A percentile compares a stretch with the other conserved stretches of the same genome.
phyloP scores from a whole-genome alignment of 2,329 filamentous ascomycete species.

The Claviceps lovelessii region DNA sequence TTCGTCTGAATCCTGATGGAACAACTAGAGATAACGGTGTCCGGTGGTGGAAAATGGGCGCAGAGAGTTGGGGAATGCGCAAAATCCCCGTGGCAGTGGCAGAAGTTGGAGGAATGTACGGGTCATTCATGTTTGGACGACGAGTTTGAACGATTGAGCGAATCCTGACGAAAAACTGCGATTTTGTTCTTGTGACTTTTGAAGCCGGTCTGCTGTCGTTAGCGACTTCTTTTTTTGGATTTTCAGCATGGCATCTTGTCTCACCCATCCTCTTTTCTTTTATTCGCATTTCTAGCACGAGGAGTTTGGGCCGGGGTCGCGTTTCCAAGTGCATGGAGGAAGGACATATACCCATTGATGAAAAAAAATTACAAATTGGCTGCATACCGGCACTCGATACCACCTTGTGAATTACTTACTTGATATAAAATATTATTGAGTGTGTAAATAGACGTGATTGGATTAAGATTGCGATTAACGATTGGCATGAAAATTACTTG shows the following conservation, averaged over 20 bases:
- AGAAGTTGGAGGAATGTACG: conserved; percentile 90
- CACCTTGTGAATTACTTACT: background rate
- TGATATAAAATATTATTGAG: background rate
- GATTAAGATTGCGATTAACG: no score
- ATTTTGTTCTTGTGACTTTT: background rate
- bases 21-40: conserved; percentile 29
- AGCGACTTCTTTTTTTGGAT: background rate
- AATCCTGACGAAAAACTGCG: background rate
- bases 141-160: conserved; percentile 30
- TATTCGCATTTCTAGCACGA: background rate
- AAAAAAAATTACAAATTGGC: background rate
- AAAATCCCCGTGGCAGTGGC: conserved; percentile 85
- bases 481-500: no score
- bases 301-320: conserved; percentile 6
- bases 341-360: background rate
- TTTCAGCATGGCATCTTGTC: conserved; percentile 7
- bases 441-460: background rate
- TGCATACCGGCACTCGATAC: conserved; percentile 1
- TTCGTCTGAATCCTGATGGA: conserved; percentile 33
- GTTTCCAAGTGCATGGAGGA: background rate
- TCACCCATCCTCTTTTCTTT: conserved; percentile 3
- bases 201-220: background rate
- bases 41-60: conserved; percentile 71
- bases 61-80: conserved; percentile 70
- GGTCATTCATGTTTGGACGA: conserved; percentile 51